These are phyloP conservation scores for Acer yangbiense DNA, from an alignment of 345 rosid genomes.

Conservation along the genomic window DNA sequence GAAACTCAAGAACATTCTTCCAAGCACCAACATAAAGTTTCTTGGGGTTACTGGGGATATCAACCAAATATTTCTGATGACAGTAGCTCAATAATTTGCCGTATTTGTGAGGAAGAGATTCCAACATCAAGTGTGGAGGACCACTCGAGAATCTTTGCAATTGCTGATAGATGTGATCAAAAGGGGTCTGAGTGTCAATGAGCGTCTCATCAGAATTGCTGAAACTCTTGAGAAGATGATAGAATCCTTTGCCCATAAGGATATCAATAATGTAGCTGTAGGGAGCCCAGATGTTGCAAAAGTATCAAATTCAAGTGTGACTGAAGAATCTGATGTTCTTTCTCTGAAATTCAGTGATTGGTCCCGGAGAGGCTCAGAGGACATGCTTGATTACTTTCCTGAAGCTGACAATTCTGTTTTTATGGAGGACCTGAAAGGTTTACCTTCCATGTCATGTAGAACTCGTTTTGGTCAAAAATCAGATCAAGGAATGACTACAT, in stretches of 20 bases:
- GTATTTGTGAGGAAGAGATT: constrained; percentile 98
- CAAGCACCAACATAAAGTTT: constrained; percentile 82
- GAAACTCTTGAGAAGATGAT: constrained; percentile 93
- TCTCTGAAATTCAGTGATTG: constrained; percentile 97
- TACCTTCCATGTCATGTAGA: constrained; percentile 92
- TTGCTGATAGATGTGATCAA: constrained; percentile 95
- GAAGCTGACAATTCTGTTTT: constrained; percentile 77
- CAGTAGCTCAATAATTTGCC: constrained; percentile 85
- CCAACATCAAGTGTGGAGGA: constrained; percentile 89
- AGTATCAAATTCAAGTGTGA: constrained; percentile 83
- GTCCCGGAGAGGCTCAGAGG: constrained; percentile 98
- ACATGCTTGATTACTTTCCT: constrained; percentile 96
- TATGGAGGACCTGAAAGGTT: constrained; percentile 91
- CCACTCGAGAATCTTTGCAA: constrained; percentile 91
- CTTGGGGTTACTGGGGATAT: constrained; percentile 99
- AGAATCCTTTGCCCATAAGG: constrained; percentile 76
- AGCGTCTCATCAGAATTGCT: constrained; percentile 79
- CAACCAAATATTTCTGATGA: constrained; percentile 71
- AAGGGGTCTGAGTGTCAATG: constrained; percentile 79
- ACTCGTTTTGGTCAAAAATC: constrained; percentile 96
- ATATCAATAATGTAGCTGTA: constrained; percentile 53
- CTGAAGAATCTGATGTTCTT: constrained; percentile 82
- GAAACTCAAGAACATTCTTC: constrained; percentile 64
- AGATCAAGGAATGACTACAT: constrained; percentile 96
- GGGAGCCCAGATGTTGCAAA: constrained; percentile 93